Evolutionary conservation across 1,284 basidiomycete species (phyloP).

Genomic region (Neolentinus lepideus): DNA sequence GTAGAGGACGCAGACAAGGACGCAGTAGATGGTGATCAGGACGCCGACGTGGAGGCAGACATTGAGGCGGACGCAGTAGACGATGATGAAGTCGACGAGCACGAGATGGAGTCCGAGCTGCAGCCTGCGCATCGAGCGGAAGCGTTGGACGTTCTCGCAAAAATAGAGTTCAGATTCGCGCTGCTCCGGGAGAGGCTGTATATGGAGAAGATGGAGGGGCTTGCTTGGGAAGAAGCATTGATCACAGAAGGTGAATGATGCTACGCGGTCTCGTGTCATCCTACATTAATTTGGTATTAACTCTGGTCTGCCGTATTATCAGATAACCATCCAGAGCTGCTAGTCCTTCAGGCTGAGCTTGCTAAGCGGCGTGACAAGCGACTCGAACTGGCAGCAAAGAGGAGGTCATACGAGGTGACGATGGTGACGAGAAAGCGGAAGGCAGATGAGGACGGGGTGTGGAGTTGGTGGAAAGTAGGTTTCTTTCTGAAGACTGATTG

Average conservation of each 20-base stretch:
- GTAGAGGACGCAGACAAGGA: constrained; percentile 28
- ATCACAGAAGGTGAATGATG: constrained; percentile 50
- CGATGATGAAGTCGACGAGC: constrained; percentile 20
- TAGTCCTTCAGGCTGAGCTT: constrained; percentile 71
- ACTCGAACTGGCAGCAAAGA: constrained; percentile 62
- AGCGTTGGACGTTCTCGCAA: constrained; percentile 69
- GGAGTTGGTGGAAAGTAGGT: constrained; percentile 74
- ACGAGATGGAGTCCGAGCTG: constrained; percentile 51
- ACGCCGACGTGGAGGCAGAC: constrained; percentile 31
- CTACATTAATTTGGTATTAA: no score
- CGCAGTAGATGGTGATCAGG: constrained; percentile 30
- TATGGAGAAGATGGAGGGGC: constrained; percentile 75
- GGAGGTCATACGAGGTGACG: constrained; percentile 56
- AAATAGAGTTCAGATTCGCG: constrained; percentile 75
- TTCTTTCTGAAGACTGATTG: background rate
- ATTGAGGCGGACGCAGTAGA: no score
- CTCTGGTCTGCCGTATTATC: background rate
- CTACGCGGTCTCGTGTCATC: constrained; percentile 7
- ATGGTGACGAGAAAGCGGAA: constrained; percentile 50
- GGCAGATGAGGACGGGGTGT: constrained; percentile 57
- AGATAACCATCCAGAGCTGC: constrained; percentile 80
- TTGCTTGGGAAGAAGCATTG: constrained; percentile 71
- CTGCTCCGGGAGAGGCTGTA: constrained; percentile 66
- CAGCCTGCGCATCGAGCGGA: constrained; percentile 74
- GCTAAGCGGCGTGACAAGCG: constrained; percentile 68